Conservation (phyloP, 2,329 filamentous ascomycete genomes). For the Clarireedia sp. region DNA sequence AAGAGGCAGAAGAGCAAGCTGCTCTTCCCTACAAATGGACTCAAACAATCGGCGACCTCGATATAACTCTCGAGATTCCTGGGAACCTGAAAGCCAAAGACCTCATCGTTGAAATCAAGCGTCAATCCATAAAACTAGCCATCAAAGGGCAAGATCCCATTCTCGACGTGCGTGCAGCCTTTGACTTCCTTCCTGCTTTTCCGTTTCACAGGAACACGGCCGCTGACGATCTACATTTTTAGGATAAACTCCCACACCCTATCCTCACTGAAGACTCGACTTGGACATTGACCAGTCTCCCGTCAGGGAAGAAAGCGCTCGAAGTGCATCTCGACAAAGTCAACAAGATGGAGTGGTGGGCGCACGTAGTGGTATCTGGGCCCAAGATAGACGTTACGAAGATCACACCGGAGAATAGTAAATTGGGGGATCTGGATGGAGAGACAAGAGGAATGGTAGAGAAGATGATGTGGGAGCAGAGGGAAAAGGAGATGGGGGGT, state of each 20-base stretch:
- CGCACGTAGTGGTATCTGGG: constrained; percentile 77
- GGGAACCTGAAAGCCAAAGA: constrained; percentile 79
- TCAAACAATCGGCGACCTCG: constrained; percentile 83
- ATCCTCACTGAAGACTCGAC: constrained; percentile 82
- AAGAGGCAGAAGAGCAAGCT: constrained; percentile 81
- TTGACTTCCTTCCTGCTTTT: background rate
- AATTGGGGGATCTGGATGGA: constrained; percentile 85
- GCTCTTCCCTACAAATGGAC: constrained; percentile 95
- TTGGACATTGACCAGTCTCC: constrained; percentile 75
- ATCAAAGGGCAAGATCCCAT: constrained; percentile 85
- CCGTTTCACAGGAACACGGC: no score
- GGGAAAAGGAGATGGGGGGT: constrained; percentile 90
- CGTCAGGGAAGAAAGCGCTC: constrained; percentile 58
- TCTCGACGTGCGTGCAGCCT: constrained; percentile 54
- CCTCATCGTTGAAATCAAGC: constrained; percentile 74
- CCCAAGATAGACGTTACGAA: constrained; percentile 93
- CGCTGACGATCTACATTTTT: constrained; percentile 1
- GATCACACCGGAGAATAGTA: constrained; percentile 88
- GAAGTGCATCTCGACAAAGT: constrained; percentile 87
- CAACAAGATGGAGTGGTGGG: constrained; percentile 99
- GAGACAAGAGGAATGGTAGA: constrained; percentile 96
- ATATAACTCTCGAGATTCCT: constrained; percentile 70
- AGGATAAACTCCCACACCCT: constrained; percentile 80
- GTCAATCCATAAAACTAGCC: constrained; percentile 66
- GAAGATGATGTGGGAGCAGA: constrained; percentile 99